Evolutionary conservation across 164 flowering plant genomes (phyloP).

Genomic region (Chloranthus sessilifolius): DNA sequence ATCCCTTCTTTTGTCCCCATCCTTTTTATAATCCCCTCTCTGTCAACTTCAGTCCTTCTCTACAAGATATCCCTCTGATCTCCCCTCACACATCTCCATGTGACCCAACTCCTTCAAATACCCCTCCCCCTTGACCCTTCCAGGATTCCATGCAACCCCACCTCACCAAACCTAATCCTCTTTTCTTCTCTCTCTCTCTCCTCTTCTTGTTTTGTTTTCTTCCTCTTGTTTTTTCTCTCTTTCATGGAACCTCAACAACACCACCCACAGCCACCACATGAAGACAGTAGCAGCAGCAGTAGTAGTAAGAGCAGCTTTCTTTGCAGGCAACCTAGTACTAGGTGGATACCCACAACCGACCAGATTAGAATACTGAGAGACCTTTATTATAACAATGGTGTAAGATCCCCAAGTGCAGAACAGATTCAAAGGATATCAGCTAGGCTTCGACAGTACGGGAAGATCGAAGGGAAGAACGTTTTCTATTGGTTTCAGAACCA

Average conservation of each 20-base stretch:
- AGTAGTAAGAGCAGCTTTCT: conserved; percentile 34
- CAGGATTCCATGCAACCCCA: conserved; percentile 13
- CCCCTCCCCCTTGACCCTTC: neutral
- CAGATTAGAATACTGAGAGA: conserved; percentile 86
- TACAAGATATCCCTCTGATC: conserved; percentile 61
- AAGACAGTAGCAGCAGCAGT: conserved; percentile 26
- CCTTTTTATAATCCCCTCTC: conserved; percentile 43
- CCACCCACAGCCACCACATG: conserved; percentile 22
- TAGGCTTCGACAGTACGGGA: conserved; percentile 76
- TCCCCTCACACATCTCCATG: conserved; percentile 30
- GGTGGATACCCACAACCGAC: conserved; percentile 97
- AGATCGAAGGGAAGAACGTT: conserved; percentile 97
- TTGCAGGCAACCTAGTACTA: conserved; percentile 73
- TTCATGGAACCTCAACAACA: conserved; percentile 45
- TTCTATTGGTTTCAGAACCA: conserved; percentile 99
- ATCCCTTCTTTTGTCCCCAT: conserved; percentile 70
- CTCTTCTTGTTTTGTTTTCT: conserved; percentile 13
- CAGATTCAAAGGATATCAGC: conserved; percentile 92
- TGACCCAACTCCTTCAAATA: conserved; percentile 13
- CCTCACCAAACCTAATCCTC: conserved; percentile 7
- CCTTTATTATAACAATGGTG: conserved; percentile 87
- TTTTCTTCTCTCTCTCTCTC: conserved; percentile 1
- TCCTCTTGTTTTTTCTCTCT: conserved; percentile 15
- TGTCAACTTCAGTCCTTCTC: conserved; percentile 95
- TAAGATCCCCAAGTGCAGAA: conserved; percentile 83